Base-by-base conservation (phyloP, 176 grass and related monocot species). In the Phoenix roebelenii region DNA sequence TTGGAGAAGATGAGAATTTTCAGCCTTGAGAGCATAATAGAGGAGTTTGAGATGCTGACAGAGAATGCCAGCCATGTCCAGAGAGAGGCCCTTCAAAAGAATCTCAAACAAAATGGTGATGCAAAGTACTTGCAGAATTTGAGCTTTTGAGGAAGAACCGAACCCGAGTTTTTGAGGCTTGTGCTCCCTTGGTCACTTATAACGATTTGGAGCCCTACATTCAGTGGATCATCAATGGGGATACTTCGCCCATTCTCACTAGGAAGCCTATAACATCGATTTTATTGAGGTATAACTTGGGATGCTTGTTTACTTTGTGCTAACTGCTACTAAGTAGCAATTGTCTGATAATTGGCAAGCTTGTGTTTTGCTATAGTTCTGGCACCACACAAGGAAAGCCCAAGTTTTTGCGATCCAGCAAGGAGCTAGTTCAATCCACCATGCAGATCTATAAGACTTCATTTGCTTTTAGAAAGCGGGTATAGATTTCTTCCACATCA, bases 301-400 rank as follows among this genome's bases (percentile, higher is more conserved):
- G 6, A 9, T 44, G 35, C 35, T 12, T 44, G 35, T 44, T 44
- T 44, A 44, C 35, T 3, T 44, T 44, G 35, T 44, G 1, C 35
- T 12, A 44, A 44, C 35, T 44, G 10, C 35, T 44, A 0, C 35
- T 9, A 7, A 35, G 32, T 35, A 35, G 5, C 32, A 35, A 35
- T 64, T 60, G 20, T 4, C 16, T 23, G 5, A 19, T 18, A 26
- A 23, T 19, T 44, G 15, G 5, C 12, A 26, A 35, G 17, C 3
- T 54, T 53, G 51, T 79, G 15, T 54, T 49, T 69, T 64, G 56
- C 23, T 75, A 17, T 74, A 99, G 94, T 77, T 99, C 94, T 61
- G 94, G 94, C 35, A 99, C 94, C 22, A 99, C 94, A 32, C 79
- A 93, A 30, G 93, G 93, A 59, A 98, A 83, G 60, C 93, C 87